These are phyloP conservation scores for Acanthamoeba culbertsoni DNA, from an alignment of 208 protist genomes.

Conservation along the genomic window DNA sequence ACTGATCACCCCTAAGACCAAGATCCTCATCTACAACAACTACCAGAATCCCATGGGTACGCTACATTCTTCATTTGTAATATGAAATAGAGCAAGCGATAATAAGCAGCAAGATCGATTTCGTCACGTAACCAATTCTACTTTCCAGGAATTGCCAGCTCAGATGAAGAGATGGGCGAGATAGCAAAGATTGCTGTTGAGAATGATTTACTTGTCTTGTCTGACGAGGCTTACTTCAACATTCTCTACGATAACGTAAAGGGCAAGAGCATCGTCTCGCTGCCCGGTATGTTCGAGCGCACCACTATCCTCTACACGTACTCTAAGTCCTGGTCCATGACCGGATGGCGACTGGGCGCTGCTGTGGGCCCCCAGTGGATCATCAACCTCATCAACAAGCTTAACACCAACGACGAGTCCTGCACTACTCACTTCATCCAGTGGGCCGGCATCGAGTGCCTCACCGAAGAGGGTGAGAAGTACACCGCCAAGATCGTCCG, in stretches of 20 bases:
- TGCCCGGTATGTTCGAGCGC: conserved; percentile 60
- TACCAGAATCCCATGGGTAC: conserved; percentile 64
- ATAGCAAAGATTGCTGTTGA: conserved; percentile 59
- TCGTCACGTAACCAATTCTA: not conserved
- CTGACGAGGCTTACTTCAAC: conserved; percentile 65
- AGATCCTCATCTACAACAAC: conserved; percentile 69
- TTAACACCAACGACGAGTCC: conserved; percentile 69
- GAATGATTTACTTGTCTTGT: conserved; percentile 55
- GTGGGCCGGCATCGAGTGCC: conserved; percentile 21
- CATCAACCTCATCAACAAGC: conserved; percentile 67
- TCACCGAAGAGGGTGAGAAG: conserved; percentile 11
- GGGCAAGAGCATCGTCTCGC: conserved; percentile 61
- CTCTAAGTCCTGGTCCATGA: conserved; percentile 68
- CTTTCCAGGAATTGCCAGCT: conserved; percentile 58
- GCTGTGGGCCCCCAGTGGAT: conserved; percentile 59
- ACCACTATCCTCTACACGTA: conserved; percentile 65
- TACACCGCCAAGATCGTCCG: conserved; percentile 16
- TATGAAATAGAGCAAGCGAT: too few relatives aligned
- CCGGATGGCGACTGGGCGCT: conserved; percentile 61
- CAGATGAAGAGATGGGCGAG: conserved; percentile 54
- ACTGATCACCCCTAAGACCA: conserved; percentile 41
- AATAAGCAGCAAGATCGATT: too few relatives aligned
- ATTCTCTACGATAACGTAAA: conserved; percentile 57
- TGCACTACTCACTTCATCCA: conserved; percentile 69
- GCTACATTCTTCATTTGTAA: not conserved